Conservation (phyloP, 805 yeast species). For the Saccharomycopsis malanga region DNA sequence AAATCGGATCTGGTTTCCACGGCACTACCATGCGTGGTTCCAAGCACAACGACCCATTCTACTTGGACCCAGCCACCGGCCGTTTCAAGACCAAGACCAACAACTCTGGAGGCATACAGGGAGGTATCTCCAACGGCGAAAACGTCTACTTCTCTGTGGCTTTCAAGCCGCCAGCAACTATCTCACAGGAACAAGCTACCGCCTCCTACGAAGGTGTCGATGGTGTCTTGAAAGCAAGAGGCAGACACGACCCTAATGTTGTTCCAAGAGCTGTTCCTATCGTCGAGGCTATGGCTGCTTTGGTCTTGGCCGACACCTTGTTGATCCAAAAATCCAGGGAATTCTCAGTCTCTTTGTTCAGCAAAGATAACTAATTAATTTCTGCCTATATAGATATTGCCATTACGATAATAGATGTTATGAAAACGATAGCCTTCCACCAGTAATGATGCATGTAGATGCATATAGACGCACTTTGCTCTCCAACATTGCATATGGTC, state of each 20-base stretch:
- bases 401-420: too few relatives aligned
- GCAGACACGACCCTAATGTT: conserved; percentile 98
- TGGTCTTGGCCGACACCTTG: conserved; percentile 80
- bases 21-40: conserved; percentile 92
- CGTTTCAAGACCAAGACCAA: conserved; percentile 81
- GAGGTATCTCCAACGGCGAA: conserved; percentile 97
- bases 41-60: conserved; percentile 85
- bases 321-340: conserved; percentile 85
- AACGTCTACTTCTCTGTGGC: conserved; percentile 91
- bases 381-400: too few relatives aligned
- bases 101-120: conserved; percentile 95
- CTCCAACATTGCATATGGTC: too few relatives aligned
- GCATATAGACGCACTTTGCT: too few relatives aligned
- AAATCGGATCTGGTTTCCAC: conserved; percentile 91
- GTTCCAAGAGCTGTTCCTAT: conserved; percentile 98
- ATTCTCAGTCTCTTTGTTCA: conserved; percentile 31
- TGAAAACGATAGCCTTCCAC: too few relatives aligned
- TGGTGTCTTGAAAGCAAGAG: conserved; percentile 90
- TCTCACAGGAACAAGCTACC: conserved; percentile 86
- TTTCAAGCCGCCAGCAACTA: conserved; percentile 97
- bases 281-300: conserved; percentile 97
- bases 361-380: too few relatives aligned
- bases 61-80: conserved; percentile 48
- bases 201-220: conserved; percentile 80
- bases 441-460: too few relatives aligned